Evolutionary conservation across 2,329 filamentous ascomycete species (phyloP), one percentile per base, ranked within the genome.

Genomic region (Zymoseptoria ardabiliae): DNA sequence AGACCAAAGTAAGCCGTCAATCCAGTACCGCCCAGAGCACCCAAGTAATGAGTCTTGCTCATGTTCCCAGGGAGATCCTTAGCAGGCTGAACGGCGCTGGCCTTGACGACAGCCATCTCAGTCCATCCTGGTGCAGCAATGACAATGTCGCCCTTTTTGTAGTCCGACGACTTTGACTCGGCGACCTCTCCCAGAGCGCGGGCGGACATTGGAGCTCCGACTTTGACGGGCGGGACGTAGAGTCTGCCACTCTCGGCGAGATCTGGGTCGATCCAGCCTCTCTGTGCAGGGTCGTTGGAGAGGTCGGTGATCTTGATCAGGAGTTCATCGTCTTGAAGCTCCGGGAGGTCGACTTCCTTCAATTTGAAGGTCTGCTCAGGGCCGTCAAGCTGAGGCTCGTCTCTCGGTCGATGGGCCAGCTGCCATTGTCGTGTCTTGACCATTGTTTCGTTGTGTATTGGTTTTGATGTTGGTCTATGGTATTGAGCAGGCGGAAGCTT

Each of bases 261-360:
- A 13, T 71, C 59, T 5, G 62, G 66, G 56, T 75, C 70, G 61
- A 82, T 81, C 78, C 79, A 81, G 51, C 72, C 74, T 57, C 80
- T 75, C 66, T 82, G 79, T 3, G 79, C 80, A 1, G 81, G 80
- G 68, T 82, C 80, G 61, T 82, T 82, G 62, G 78, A 81, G 55
- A 81, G 66, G 67, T 75, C 80, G 19, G 76, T 65, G 2, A 71
- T 68, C 68, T 81, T 78, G 57, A 81, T 61, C 20, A 82, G 74
- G 60, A 79, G 69, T 68, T 82, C 72, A 58, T 74, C 69, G 9
- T 73, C 60, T 25, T 71, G 66, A 9, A 75, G 71, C 30, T 62
- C 63, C 10, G 63, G 63, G 19, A 65, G 53, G 20, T 65, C 60
- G 51, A 59, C 48, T 74, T 69, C 73, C 54, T 70, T 63, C 52